These are phyloP conservation scores for Sindora glabra DNA, from an alignment of 306 rosid species.

Conservation along the genomic window DNA sequence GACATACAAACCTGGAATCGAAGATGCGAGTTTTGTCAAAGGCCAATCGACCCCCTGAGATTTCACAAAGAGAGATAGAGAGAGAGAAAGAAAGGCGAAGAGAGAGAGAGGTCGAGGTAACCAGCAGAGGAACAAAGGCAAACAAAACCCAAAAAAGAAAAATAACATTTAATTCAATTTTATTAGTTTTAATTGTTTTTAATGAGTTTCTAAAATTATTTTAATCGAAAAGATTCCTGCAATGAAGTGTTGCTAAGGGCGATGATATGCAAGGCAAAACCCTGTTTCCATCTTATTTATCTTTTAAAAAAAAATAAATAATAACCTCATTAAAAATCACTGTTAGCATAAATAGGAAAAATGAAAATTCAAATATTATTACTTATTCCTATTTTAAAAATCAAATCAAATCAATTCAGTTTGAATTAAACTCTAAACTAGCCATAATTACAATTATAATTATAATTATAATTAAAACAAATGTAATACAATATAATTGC, in stretches of 20 bases:
- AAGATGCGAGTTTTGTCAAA: slow-evolving; percentile 41
- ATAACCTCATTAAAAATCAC: no score
- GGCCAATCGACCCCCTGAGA: slow-evolving; percentile 54
- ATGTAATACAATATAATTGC: no score
- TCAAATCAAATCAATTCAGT: no score
- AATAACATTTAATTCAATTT: slow-evolving; percentile 7
- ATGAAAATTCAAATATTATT: no score
- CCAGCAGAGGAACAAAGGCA: slow-evolving; percentile 42
- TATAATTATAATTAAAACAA: no score
- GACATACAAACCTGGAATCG: slow-evolving; percentile 59
- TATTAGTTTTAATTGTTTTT: background rate
- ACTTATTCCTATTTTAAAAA: no score
- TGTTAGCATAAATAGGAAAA: no score
- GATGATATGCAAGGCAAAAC: background rate
- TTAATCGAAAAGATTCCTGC: background rate
- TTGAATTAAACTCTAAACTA: no score
- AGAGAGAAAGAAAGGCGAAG: slow-evolving; percentile 14
- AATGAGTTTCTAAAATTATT: background rate
- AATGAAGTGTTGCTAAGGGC: background rate
- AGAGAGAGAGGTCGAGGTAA: slow-evolving; percentile 30
- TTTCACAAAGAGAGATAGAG: slow-evolving; percentile 47
- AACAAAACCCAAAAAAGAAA: slow-evolving; percentile 48
- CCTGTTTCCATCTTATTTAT: no score
- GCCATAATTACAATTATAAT: no score
- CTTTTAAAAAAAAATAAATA: no score